These are phyloP conservation scores for Macrocybe gigantea DNA, from an alignment of 768 basidiomycete genomes.

Conservation along the genomic window DNA sequence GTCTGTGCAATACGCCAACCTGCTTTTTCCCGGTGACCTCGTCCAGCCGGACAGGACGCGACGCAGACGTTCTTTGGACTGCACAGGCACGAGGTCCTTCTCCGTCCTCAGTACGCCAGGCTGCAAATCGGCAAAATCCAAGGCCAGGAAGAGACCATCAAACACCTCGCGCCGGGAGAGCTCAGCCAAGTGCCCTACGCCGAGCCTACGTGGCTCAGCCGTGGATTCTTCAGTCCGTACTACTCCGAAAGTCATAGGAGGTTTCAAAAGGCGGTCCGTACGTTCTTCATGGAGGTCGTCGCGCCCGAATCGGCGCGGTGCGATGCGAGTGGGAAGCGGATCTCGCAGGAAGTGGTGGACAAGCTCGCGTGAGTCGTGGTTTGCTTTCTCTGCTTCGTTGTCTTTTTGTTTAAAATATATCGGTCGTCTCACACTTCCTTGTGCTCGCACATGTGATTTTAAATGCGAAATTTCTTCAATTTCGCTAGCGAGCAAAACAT, in stretches of 20 bases:
- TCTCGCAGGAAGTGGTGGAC: slow-evolving; percentile 80
- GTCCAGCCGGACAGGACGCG: slow-evolving; percentile 64
- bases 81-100: slow-evolving; percentile 77
- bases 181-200: slow-evolving; percentile 77
- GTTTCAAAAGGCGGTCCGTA: slow-evolving; percentile 73
- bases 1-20: background rate
- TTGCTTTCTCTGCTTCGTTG: background rate
- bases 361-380: slow-evolving; percentile 64
- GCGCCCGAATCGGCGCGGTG: slow-evolving; percentile 67
- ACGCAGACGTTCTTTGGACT: slow-evolving; percentile 82
- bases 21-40: background rate
- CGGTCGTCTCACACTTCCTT: background rate
- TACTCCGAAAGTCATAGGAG: slow-evolving; percentile 67
- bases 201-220: slow-evolving; percentile 76
- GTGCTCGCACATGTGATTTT: too few relatives aligned
- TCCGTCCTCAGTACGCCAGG: slow-evolving; percentile 65
- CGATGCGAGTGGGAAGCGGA: slow-evolving; percentile 84
- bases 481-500: slow-evolving; percentile 61
- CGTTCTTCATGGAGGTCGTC: slow-evolving; percentile 73
- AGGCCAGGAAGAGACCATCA: slow-evolving; percentile 53
- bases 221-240: slow-evolving; percentile 70
- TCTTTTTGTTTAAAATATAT: background rate
- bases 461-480: too few relatives aligned
- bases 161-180: slow-evolving; percentile 51
- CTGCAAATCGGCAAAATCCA: slow-evolving; percentile 60